Base-by-base conservation (phyloP, 108 stramenopile genomes). In the Schizochytrium sp. region DNA sequence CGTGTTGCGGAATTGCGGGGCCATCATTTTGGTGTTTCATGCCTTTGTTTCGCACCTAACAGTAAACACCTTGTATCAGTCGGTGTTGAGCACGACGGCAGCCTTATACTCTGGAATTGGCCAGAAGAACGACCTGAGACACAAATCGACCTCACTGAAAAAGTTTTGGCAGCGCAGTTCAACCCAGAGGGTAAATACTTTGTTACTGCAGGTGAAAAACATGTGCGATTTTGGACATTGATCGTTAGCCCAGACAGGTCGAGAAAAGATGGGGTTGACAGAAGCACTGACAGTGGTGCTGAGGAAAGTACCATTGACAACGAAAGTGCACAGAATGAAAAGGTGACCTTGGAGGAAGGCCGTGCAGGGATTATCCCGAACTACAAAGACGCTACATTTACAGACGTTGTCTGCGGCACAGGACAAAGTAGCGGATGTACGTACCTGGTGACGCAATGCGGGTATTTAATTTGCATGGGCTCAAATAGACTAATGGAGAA, bases 51-150 rank as follows among this genome's bases (percentile, higher is more conserved):
- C 40, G 53, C 88, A 44, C 89, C 89, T 40, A 28, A 15, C 38
- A 10, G 42, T 46, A 50, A 41, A 3, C 45, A 50, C 8, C 56
- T 92, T 4, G 92, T 89, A 2, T 89, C 88, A 19, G 72, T 89
- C 46, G 92, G 92, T 49, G 90, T 88, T 88, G 89, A 92, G 87
- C 89, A 88, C 57, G 92, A 92, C 72, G 4, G 50, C 40, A 87
- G 60, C 87, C 13, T 92, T 17, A 38, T 91, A 40, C n/a, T 92
- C 8, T 92, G 92, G 92, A 53, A 92, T 64, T 92, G 90, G 90
- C 61, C 19, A 12, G 38, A n/a, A 8, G 57, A 59, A 3, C 53
- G 28, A 42, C 57, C 57, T 4, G 42, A 90, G 28, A 56, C 89
- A 1, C 72, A 88, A 7, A 72, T 56, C 47, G 19, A 56, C 12